phyloP scores from a whole-genome alignment of 441 rosid genomes.

The Adansonia rubrostipa region DNA sequence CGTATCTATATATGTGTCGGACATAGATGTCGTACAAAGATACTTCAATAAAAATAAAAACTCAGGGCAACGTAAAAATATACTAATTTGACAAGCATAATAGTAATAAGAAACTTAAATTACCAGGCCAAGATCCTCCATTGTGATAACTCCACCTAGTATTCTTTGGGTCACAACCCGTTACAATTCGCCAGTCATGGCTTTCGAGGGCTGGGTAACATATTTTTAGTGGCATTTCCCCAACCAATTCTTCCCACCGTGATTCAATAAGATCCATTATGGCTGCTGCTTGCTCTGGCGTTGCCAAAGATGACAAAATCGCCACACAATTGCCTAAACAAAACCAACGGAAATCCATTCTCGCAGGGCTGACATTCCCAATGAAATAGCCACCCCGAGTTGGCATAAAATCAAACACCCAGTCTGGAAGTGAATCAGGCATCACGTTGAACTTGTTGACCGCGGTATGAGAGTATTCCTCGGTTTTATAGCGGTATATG shows the following conservation, averaged over 20 bases:
- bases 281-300: conserved; percentile 42
- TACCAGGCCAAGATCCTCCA: conserved; percentile 51
- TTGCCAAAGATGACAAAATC: conserved; percentile 43
- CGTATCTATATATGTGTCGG: too few relatives aligned
- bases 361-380: conserved; percentile 44
- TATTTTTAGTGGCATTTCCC: conserved; percentile 51
- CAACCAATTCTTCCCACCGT: conserved; percentile 47
- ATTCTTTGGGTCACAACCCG: conserved; percentile 46
- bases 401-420: conserved; percentile 54
- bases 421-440: conserved; percentile 46
- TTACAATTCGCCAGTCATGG: conserved; percentile 41
- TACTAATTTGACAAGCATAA: neutral
- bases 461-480: conserved; percentile 48
- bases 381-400: conserved; percentile 44
- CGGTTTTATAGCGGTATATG: conserved; percentile 47
- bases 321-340: conserved; percentile 46
- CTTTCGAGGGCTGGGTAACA: conserved; percentile 46
- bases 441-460: conserved; percentile 48
- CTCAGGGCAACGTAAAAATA: too few relatives aligned
- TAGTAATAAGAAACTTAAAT: neutral
- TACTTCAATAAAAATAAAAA: too few relatives aligned
- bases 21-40: too few relatives aligned
- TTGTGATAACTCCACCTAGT: conserved; percentile 49
- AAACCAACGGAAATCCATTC: conserved; percentile 50
- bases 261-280: conserved; percentile 49